Conservation (phyloP, 2,329 filamentous ascomycete species). For the Penicillium janthinellum region DNA sequence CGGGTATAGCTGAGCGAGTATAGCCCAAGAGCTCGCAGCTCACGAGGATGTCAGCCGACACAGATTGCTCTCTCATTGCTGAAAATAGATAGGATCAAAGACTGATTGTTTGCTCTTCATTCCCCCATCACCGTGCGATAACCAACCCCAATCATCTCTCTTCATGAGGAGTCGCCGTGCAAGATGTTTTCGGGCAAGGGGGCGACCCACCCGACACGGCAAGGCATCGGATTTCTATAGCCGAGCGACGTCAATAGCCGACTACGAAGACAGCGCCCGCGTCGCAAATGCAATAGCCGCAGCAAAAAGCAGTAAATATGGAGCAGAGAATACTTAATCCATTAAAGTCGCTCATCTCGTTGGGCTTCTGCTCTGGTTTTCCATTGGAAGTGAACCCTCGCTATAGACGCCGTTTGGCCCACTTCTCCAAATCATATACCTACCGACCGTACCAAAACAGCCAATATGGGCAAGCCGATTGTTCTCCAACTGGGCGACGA, state of each 20-base stretch:
- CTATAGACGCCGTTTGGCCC: not conserved
- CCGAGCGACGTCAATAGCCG: conserved; percentile 19
- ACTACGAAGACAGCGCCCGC: conserved; percentile 2
- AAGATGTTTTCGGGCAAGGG: not conserved
- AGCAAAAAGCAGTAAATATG: not conserved
- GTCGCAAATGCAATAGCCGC: conserved; percentile 10
- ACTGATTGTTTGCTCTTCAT: accelerated
- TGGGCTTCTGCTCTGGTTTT: not conserved
- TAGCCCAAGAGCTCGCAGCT: no score
- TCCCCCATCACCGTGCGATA: not conserved
- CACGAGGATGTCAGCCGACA: no score
- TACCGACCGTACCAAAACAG: not conserved
- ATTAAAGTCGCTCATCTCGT: not conserved
- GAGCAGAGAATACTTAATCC: not conserved
- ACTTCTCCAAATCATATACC: not conserved
- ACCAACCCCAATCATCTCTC: not conserved
- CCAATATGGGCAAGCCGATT: conserved; percentile 35
- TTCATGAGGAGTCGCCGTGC: not conserved
- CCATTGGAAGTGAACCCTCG: not conserved
- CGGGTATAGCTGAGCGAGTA: no score
- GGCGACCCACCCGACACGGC: not conserved
- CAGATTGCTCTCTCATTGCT: no score
- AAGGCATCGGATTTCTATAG: conserved; percentile 19
- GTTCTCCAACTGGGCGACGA: conserved; percentile 51
- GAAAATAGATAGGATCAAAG: not conserved